phyloP scores from a whole-genome alignment of 106 monocot genomes.

The Posidonia australis region DNA sequence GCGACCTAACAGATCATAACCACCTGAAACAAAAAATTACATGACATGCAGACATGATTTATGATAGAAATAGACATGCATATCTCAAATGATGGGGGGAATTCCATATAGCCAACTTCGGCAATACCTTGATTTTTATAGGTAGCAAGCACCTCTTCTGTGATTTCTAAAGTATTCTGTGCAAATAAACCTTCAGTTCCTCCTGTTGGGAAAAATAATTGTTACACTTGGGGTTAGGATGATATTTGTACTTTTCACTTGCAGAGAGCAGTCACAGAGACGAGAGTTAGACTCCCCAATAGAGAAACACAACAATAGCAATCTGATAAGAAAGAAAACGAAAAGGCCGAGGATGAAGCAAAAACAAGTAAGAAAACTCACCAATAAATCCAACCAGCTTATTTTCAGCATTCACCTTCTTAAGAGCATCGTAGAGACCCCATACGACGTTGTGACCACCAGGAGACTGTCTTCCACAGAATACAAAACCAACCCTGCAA shows the following conservation, averaged over 20 bases:
- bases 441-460: slow-evolving; percentile 89
- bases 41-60: not conserved
- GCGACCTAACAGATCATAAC: slow-evolving; percentile 70
- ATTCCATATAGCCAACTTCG: too few relatives aligned
- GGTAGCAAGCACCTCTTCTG: slow-evolving; percentile 53
- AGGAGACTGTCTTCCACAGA: slow-evolving; percentile 79
- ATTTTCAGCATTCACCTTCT: slow-evolving; percentile 53
- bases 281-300: too few relatives aligned
- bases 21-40: slow-evolving; percentile 25
- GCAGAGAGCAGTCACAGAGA: too few relatives aligned
- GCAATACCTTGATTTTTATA: slow-evolving; percentile 72
- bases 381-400: slow-evolving; percentile 72
- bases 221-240: too few relatives aligned
- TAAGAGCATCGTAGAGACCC: slow-evolving; percentile 62
- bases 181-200: slow-evolving; percentile 79
- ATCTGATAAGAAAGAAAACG: too few relatives aligned
- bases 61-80: not conserved
- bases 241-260: too few relatives aligned
- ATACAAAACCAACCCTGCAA: slow-evolving; percentile 74
- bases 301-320: too few relatives aligned
- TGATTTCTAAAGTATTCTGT: slow-evolving; percentile 68
- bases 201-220: slow-evolving; percentile 42
- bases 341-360: not conserved
- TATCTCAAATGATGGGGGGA: not conserved
- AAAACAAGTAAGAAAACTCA: slow-evolving; percentile 11